Conservation (phyloP, 2,329 filamentous ascomycete species). For the Nigrospora osmanthi region DNA sequence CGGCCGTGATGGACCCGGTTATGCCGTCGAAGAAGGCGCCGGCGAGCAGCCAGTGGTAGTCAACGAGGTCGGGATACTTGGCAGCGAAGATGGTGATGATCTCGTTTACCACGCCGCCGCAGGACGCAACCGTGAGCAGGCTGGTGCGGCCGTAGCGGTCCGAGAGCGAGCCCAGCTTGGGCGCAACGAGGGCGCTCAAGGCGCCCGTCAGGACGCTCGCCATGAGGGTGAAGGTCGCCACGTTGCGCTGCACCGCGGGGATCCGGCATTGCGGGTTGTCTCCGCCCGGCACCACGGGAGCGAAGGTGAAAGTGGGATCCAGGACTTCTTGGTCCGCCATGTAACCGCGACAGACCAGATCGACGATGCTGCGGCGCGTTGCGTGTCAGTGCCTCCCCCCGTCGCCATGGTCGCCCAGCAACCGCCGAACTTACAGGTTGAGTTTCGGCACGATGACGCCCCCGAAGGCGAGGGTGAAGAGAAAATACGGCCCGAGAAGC, state of each 20-base stretch:
- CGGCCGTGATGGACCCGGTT: constrained; percentile 80
- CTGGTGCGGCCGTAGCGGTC: constrained; percentile 77
- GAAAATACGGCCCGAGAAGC: constrained; percentile 70
- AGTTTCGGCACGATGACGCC: constrained; percentile 79
- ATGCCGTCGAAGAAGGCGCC: constrained; percentile 75
- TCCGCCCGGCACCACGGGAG: constrained; percentile 57
- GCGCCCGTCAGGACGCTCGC: constrained; percentile 67
- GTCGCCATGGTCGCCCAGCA: background rate
- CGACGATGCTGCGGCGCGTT: constrained; percentile 49
- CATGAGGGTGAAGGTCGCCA: constrained; percentile 71
- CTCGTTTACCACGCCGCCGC: constrained; percentile 69
- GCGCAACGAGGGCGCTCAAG: constrained; percentile 72
- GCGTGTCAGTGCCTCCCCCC: background rate
- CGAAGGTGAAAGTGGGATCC: constrained; percentile 52
- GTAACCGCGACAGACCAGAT: constrained; percentile 77
- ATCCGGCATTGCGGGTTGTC: constrained; percentile 76
- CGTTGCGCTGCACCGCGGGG: constrained; percentile 68
- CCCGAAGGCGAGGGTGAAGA: constrained; percentile 82
- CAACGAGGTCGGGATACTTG: constrained; percentile 62
- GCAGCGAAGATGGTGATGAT: constrained; percentile 71
- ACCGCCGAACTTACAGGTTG: constrained; percentile 51
- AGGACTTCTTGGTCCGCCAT: constrained; percentile 57
- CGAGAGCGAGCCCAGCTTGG: constrained; percentile 76
- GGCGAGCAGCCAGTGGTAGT: constrained; percentile 72
- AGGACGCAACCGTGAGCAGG: constrained; percentile 64